phyloP scores from a whole-genome alignment of 345 rosid genomes.

The Hevea brasiliensis region DNA sequence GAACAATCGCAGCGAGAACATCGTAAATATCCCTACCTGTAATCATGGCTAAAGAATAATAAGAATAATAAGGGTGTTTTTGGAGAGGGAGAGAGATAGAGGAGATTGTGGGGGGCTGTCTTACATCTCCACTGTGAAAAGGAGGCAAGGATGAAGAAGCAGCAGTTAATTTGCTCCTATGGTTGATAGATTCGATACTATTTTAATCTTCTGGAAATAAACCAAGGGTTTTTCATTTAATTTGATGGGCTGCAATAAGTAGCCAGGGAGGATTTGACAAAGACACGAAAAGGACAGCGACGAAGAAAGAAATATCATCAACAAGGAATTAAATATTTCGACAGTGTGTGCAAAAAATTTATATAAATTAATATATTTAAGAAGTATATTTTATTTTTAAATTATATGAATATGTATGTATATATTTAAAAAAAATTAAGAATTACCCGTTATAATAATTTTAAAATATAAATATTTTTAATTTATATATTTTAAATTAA shows the following conservation, averaged over 20 bases:
- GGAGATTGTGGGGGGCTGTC: no score
- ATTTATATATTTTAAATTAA: no score
- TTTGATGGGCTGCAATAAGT: neutral
- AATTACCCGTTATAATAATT: no score
- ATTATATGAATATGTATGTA: no score
- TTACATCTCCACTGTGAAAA: neutral
- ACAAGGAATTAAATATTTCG: neutral
- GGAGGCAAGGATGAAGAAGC: no score
- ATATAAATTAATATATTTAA: no score
- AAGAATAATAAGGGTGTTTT: neutral
- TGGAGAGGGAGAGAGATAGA: neutral
- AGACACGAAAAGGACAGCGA: constrained; percentile 4
- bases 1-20: constrained; percentile 78
- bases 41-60: constrained; percentile 42
- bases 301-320: neutral
- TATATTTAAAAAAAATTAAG: no score
- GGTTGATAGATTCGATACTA: neutral
- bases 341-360: neutral
- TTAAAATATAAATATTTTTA: no score
- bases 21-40: constrained; percentile 73
- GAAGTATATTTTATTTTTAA: no score
- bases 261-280: neutral
- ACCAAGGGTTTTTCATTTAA: neutral
- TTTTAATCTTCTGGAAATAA: no score
- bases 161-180: neutral